Evolutionary conservation across 139 green algal species (phyloP).

Genomic region (Haematococcus lacustris): DNA sequence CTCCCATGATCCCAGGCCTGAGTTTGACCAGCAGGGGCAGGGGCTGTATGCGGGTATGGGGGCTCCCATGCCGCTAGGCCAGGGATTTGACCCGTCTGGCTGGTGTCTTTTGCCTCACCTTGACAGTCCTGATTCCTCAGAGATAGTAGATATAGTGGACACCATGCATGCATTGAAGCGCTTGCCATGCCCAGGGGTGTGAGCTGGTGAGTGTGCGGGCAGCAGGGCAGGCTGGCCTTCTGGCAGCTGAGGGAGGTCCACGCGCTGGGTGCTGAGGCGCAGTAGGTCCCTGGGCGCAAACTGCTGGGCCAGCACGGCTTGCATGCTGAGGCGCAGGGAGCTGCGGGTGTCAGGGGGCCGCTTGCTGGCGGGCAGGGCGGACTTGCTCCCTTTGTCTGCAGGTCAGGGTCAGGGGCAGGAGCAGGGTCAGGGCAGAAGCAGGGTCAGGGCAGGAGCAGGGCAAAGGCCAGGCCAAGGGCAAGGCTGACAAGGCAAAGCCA

Average conservation of each 20-base stretch:
- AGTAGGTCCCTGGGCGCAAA: constrained; percentile 2
- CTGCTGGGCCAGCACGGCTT: constrained; percentile 3
- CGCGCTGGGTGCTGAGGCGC: neutral
- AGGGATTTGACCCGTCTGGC: too few species aligned
- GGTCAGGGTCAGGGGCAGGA: too few species aligned
- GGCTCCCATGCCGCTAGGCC: too few species aligned
- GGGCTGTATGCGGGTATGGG: too few species aligned
- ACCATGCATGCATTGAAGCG: neutral
- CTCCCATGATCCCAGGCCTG: too few species aligned
- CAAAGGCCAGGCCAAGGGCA: too few species aligned
- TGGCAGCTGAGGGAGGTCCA: neutral
- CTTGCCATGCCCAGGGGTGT: neutral
- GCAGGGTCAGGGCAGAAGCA: neutral
- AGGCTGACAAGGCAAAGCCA: neutral
- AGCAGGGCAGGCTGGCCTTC: neutral
- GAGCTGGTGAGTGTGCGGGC: neutral
- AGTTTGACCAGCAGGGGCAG: too few species aligned
- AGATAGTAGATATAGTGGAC: neutral
- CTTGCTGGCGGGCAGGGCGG: neutral
- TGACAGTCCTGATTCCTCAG: neutral
- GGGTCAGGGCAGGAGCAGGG: neutral
- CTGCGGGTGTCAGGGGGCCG: neutral
- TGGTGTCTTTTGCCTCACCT: neutral
- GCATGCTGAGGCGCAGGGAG: neutral
- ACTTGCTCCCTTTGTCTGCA: too few species aligned